A percentile compares a stretch with the other conserved stretches of the same genome.
These are phyloP conservation scores for Evansstolkia leycettana DNA, from an alignment of 495 filamentous ascomycete species.

Conservation along the genomic window DNA sequence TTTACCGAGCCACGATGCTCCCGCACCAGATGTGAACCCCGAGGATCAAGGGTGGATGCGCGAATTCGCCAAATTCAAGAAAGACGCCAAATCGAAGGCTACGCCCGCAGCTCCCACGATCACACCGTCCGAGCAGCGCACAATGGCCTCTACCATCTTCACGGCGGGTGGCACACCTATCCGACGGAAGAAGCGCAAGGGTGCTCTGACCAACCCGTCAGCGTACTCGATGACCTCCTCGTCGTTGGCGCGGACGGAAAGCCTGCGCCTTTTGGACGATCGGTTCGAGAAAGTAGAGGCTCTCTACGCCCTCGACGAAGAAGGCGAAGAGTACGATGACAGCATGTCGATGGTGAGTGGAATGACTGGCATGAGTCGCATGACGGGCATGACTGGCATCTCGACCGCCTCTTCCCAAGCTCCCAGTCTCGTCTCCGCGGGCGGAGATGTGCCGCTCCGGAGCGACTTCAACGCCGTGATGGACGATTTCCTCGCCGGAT, in stretches of 20 bases:
- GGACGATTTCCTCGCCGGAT: slow-evolving; percentile 78
- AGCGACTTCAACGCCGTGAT: slow-evolving; percentile 78
- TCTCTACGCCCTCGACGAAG: slow-evolving; percentile 64
- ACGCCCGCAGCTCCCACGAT: slow-evolving; percentile 25
- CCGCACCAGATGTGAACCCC: slow-evolving; percentile 27
- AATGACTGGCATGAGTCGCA: slow-evolving; percentile 26
- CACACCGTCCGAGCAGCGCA: slow-evolving; percentile 37
- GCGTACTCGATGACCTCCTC: slow-evolving; percentile 97
- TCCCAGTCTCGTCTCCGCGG: slow-evolving; percentile 28
- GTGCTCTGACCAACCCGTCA: slow-evolving; percentile 77
- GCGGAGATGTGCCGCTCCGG: slow-evolving; percentile 38
- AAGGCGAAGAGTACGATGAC: slow-evolving; percentile 46
- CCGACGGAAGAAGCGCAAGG: slow-evolving; percentile 79
- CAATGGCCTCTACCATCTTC: slow-evolving; percentile 64
- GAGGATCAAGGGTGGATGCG: slow-evolving; percentile 69
- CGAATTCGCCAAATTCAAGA: slow-evolving; percentile 85
- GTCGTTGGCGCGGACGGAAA: slow-evolving; percentile 75
- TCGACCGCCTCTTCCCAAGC: slow-evolving; percentile 36
- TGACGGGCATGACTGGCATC: slow-evolving; percentile 29
- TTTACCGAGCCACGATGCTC: slow-evolving; percentile 32
- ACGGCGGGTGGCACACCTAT: slow-evolving; percentile 59
- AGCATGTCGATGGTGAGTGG: slow-evolving; percentile 41
- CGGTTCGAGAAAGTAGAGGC: slow-evolving; percentile 87
- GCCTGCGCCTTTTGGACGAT: slow-evolving; percentile 72
- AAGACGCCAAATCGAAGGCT: slow-evolving; percentile 44